Conservation (phyloP, 139 green algal species). For the Chlorella vulgaris region DNA sequence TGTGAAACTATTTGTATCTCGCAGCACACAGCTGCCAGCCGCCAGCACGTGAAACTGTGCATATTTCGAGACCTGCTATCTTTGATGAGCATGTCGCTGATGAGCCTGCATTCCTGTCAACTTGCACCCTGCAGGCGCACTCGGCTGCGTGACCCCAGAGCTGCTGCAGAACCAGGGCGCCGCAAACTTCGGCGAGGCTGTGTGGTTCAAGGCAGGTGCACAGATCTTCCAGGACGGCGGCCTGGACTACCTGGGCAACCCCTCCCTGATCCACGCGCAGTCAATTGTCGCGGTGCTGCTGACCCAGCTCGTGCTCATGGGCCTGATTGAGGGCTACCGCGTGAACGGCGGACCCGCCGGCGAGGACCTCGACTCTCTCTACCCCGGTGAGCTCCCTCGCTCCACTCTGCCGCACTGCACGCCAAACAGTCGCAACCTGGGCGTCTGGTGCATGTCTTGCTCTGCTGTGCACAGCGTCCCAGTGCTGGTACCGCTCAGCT, state of each 20-base stretch:
- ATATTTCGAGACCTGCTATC: background rate
- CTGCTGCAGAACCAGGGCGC: constrained; percentile 64
- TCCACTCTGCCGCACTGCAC: background rate
- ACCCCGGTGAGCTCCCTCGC: constrained; percentile 67
- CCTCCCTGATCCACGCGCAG: constrained; percentile 79
- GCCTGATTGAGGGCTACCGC: constrained; percentile 85
- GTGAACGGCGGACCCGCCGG: constrained; percentile 77
- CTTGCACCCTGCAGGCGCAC: constrained; percentile 54
- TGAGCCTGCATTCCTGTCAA: background rate
- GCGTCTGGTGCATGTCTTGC: background rate
- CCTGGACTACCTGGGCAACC: constrained; percentile 79
- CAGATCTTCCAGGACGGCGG: constrained; percentile 64
- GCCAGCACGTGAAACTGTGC: too few species aligned
- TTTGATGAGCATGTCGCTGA: background rate
- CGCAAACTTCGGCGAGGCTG: constrained; percentile 62
- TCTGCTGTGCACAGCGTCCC: background rate
- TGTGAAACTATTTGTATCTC: background rate
- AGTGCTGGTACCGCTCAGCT: background rate
- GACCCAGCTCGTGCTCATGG: constrained; percentile 70
- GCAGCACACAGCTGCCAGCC: constrained; percentile 59
- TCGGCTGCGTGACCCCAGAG: constrained; percentile 78
- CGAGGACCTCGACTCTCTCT: constrained; percentile 81
- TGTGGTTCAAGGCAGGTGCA: constrained; percentile 82
- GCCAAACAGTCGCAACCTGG: background rate
- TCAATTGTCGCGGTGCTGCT: constrained; percentile 76